Percentiles rank a stretch among this genome's conserved stretches.
Evolutionary conservation across 2,329 filamentous ascomycete genomes (phyloP).

Genomic region (Claviceps cyperi): DNA sequence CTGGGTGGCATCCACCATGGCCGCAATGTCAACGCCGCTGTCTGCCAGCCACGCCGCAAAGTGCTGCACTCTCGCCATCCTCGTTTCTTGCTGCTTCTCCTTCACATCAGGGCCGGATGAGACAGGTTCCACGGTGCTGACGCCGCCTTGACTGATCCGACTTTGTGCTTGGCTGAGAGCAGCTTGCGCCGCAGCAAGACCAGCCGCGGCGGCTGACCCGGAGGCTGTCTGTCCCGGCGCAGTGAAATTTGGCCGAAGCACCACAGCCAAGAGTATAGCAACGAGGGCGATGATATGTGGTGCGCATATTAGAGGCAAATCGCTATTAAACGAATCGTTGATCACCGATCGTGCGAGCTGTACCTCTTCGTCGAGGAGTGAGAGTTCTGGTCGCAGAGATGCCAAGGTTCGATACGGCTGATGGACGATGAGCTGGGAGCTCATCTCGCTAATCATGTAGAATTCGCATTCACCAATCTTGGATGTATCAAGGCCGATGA

Average conservation of each 20-base stretch:
- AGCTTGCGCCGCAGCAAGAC: constrained; percentile 35
- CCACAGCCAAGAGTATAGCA: constrained; percentile 70
- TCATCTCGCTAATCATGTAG: constrained; percentile 80
- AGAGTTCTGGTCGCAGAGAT: constrained; percentile 54
- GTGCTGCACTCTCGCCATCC: constrained; percentile 50
- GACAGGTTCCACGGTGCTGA: constrained; percentile 1
- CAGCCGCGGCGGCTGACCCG: constrained; percentile 21
- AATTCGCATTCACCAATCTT: constrained; percentile 92
- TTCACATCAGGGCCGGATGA: constrained; percentile 19
- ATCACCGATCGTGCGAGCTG: constrained; percentile 68
- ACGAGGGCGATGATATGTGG: constrained; percentile 85
- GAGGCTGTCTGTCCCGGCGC: constrained; percentile 15
- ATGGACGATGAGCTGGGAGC: constrained; percentile 76
- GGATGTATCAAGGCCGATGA: constrained; percentile 60
- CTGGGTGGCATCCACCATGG: constrained; percentile 78
- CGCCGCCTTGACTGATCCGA: constrained; percentile 9
- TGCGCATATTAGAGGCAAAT: constrained; percentile 70
- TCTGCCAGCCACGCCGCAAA: constrained; percentile 71
- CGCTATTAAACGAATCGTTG: constrained; percentile 87
- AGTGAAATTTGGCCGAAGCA: constrained; percentile 47
- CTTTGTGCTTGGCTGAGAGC: constrained; percentile 33
- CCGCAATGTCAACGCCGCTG: constrained; percentile 70
- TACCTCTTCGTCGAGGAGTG: constrained; percentile 63
- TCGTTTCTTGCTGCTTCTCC: constrained; percentile 36
- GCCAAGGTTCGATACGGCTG: constrained; percentile 77